A percentile compares a stretch with the other conserved stretches of the same genome.
Evolutionary conservation across 352 stramenopile species (phyloP).

Genomic region (Globisporangium nunn): DNA sequence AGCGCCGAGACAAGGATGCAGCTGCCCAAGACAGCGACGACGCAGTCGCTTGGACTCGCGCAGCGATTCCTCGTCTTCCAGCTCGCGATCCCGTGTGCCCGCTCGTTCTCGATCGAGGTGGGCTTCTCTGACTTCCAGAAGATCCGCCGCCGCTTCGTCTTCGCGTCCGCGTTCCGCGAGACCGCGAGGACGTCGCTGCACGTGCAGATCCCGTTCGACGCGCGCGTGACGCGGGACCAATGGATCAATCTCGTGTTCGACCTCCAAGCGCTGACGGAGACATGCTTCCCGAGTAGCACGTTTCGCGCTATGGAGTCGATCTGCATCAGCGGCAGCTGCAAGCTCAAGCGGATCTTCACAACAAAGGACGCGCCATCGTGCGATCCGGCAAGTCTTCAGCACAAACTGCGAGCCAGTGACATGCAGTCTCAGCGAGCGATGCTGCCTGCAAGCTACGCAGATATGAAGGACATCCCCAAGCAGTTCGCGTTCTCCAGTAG

Average conservation of each 20-base stretch:
- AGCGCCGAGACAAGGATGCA: conserved; percentile 76
- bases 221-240: conserved; percentile 40
- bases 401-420: not conserved
- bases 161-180: conserved; percentile 75
- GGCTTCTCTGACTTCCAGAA: conserved; percentile 73
- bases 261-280: conserved; percentile 50
- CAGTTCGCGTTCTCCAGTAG: conserved; percentile 55
- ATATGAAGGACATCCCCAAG: conserved; percentile 49
- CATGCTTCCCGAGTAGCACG: conserved; percentile 38
- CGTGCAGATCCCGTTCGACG: conserved; percentile 56
- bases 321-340: conserved; percentile 60
- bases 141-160: conserved; percentile 62
- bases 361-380: conserved; percentile 71
- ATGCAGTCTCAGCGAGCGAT: not conserved
- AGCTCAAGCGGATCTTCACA: conserved; percentile 79
- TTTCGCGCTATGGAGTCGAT: conserved; percentile 78
- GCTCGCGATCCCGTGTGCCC: conserved; percentile 48
- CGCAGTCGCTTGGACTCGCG: conserved; percentile 41
- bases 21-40: conserved; percentile 48
- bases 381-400: not conserved
- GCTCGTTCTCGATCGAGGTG: conserved; percentile 71
- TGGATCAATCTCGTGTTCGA: conserved; percentile 82
- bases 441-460: conserved; percentile 15
- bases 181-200: conserved; percentile 44
- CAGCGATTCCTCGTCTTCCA: conserved; percentile 77